Evolutionary conservation across 2,329 filamentous ascomycete genomes (phyloP).

Genomic region (Pestalotiopsis sp.): DNA sequence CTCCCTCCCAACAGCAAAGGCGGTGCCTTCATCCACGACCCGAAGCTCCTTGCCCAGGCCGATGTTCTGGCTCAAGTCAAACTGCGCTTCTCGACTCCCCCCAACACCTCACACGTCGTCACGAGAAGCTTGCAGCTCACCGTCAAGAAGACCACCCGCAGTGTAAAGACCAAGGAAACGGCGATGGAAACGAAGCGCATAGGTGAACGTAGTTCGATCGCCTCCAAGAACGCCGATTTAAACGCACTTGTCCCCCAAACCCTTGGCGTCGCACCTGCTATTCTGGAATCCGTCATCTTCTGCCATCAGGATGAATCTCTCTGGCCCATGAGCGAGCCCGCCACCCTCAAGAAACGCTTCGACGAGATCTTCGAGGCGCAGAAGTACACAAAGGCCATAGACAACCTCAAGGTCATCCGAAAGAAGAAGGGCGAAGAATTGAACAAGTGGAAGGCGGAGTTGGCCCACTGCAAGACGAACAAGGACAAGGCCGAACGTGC

Average conservation of each 20-base stretch:
- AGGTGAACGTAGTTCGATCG: constrained; percentile 78
- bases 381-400: constrained; percentile 97
- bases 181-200: constrained; percentile 75
- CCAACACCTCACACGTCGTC: constrained; percentile 78
- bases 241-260: constrained; percentile 83
- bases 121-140: constrained; percentile 85
- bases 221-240: constrained; percentile 78
- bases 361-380: constrained; percentile 97
- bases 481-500: constrained; percentile 81
- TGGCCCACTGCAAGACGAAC: constrained; percentile 77
- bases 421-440: constrained; percentile 84
- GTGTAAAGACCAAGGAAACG: constrained; percentile 83
- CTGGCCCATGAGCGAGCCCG: constrained; percentile 92
- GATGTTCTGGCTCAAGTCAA: constrained; percentile 92
- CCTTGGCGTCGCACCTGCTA: constrained; percentile 85
- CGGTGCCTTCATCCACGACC: constrained; percentile 95
- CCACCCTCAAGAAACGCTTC: constrained; percentile 86
- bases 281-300: constrained; percentile 95
- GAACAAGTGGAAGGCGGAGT: constrained; percentile 70
- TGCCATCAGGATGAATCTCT: constrained; percentile 98
- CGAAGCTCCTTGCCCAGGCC: constrained; percentile 86
- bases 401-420: constrained; percentile 84
- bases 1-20: constrained; percentile 88
- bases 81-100: constrained; percentile 80
- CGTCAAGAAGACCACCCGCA: constrained; percentile 77